Base-by-base conservation (phyloP, 2,329 filamentous ascomycete genomes). In the Alternaria gaisen region DNA sequence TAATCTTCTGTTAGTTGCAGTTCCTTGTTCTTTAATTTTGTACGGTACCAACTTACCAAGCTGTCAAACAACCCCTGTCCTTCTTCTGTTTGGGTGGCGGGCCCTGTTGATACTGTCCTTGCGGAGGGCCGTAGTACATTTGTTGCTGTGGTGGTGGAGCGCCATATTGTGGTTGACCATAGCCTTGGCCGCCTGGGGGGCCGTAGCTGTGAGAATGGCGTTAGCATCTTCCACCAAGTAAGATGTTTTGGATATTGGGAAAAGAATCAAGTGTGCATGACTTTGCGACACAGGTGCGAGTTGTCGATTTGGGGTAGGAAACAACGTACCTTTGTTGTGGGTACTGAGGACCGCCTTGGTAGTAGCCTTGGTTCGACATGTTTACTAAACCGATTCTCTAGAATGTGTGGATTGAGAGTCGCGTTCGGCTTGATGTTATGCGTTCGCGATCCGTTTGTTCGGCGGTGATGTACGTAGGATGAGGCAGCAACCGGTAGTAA, bases 91-190 rank as follows among this genome's bases (percentile, higher is more conserved):
- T 78, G 50, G 80, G 79, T 26, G 80, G 80, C 4, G 82, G 82
- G 22, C 79, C 80, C 68, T 85, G 83, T 69, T 85, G 84, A 69
- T 85, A 84, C 72, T 83, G 77, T 72, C 58, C 58, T 24, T 80
- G 71, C 16, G 57, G 60, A 3, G 70, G 68, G 5, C 64, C 63
- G 53, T 75, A 73, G 60, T 72, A 71, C 66, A 69, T 69, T 47
- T 68, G 67, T 59, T 68, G 68, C 26, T 72, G 70, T 9, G 52
- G 63, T 6, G 65, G 73, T n/a, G 73, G 73, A 5, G 67, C 64
- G 53, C 70, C 72, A 56, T 72, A 71, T 51, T 65, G 63, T 43
- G 57, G 59, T 53, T 65, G 64, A 40, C 52, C 50, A 3, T 63
- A 63, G 48, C 40, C 34, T 24, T 53, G 63, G 30, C 60, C 60